phyloP scores from a whole-genome alignment of 2,329 filamentous ascomycete genomes.

The Corinectria fuckeliana region DNA sequence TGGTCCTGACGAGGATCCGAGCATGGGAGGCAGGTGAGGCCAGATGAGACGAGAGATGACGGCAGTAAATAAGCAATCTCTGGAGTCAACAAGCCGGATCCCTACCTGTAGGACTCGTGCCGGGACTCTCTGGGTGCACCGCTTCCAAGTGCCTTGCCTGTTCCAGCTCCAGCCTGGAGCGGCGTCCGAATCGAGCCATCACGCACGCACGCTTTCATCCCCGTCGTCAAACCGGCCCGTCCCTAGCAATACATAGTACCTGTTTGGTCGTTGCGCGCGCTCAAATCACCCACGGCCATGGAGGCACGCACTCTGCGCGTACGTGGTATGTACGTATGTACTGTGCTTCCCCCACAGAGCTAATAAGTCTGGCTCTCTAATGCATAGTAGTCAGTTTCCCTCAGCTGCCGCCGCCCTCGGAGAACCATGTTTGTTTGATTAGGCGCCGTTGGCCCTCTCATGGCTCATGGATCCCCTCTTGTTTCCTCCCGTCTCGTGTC shows the following conservation, averaged over 20 bases:
- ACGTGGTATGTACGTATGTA: constrained; percentile 15
- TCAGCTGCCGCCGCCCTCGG: constrained; percentile 17
- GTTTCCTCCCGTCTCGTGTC: constrained; percentile 18
- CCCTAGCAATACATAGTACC: constrained; percentile 37
- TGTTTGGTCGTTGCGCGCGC: constrained; percentile 20
- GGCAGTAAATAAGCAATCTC: constrained; percentile 31
- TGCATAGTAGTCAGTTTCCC: too few relatives aligned
- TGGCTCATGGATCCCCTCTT: constrained; percentile 1
- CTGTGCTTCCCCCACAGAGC: constrained; percentile 19
- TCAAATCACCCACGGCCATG: constrained; percentile 3
- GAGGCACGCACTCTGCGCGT: constrained; percentile 5
- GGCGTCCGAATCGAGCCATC: constrained; percentile 20
- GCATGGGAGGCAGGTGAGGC: constrained; percentile 12
- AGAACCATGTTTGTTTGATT: constrained; percentile 28
- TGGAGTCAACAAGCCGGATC: constrained; percentile 26
- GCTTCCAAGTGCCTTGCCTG: constrained; percentile 19
- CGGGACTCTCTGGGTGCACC: constrained; percentile 19
- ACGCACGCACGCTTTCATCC: constrained; percentile 31
- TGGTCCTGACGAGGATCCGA: constrained; percentile 6
- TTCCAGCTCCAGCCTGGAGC: constrained; percentile 19
- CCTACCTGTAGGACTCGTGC: constrained; percentile 23
- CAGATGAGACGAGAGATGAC: constrained; percentile 27
- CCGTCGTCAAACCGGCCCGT: constrained; percentile 35
- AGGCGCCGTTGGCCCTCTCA: constrained; percentile 28
- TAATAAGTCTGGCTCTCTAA: too few relatives aligned